Conservation (phyloP, 306 rosid genomes). For the Pterocarpus macrocarpus region DNA sequence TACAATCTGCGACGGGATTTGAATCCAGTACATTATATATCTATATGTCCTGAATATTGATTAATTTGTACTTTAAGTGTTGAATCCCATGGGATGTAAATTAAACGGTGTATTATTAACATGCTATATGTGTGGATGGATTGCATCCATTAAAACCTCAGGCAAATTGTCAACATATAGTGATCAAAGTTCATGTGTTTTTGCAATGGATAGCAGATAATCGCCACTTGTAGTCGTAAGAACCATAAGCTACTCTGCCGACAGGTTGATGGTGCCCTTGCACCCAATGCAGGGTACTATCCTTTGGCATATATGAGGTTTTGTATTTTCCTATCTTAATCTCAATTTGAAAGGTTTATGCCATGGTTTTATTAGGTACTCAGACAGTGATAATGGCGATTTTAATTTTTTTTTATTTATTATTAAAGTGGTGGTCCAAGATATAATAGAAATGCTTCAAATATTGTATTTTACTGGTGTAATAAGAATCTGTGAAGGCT, state of each 20-base stretch:
- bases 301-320: conserved; percentile 23
- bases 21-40: conserved; percentile 1
- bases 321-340: background rate
- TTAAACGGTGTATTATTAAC: background rate
- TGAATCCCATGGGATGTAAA: background rate
- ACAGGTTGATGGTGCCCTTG: conserved; percentile 49
- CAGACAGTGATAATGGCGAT: background rate
- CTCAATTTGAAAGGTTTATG: background rate
- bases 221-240: background rate
- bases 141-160: conserved; percentile 27
- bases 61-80: conserved; percentile 23
- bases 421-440: conserved; percentile 15
- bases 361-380: background rate
- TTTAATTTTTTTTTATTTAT: background rate
- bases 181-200: background rate
- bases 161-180: conserved; percentile 22
- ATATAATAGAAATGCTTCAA: conserved; percentile 14
- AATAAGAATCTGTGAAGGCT: background rate
- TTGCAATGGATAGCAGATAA: conserved; percentile 10
- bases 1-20: background rate
- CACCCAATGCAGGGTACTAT: conserved; percentile 20
- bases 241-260: conserved; percentile 27
- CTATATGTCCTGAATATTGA: background rate
- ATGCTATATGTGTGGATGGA: background rate
- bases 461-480: background rate